Base-by-base conservation (phyloP, 192 early-diverging fungal species). In the Chytriomyces confervae region DNA sequence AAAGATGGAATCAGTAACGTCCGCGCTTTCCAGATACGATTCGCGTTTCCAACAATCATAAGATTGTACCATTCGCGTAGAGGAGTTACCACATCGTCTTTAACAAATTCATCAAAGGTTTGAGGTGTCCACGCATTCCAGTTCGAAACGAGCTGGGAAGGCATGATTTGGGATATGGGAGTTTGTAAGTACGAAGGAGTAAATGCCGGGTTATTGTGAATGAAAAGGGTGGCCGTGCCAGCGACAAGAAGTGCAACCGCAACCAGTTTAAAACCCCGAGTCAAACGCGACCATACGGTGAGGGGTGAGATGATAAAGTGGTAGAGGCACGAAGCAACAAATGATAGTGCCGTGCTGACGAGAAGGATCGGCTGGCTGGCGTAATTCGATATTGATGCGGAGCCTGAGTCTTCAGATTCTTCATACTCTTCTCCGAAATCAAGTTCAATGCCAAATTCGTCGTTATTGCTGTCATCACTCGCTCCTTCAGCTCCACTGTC, bases 11-110 rank as follows among this genome's bases (percentile, higher is more conserved):
- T 53, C 47, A 53, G 24, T 11, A 51, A 3, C 7, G 16, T 50
- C 57, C 9, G 69, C 20, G 36, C 36, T 36, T 36, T 36, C 36
- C 36, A 36, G 36, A 74, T 9, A 10, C 72, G 53, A 10, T 63
- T 23, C 29, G 50, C 11, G 61, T 61, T 62, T 13, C 16, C 24
- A 6, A 57, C 72, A 47, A 74, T 63, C 20, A 74, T 49, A 3
- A 49, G 24, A 20, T 74, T 62, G 72, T 74, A 74, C 72, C 72
- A 74, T 43, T 74, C 60, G 45, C 9, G 16, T 2, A 74, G 10
- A 6, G 45, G 43, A 10, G 60, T 16, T 3, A 36, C 45, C 11
- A 13, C n/a, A 5, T 45, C 8, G 53, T 61, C 72, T 13, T 57
- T 20, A 61, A 13, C 7, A 23, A 61, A 29, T 16, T 18, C 24